phyloP scores from a whole-genome alignment of 768 basidiomycete species.

The Termitomyces titanicus region DNA sequence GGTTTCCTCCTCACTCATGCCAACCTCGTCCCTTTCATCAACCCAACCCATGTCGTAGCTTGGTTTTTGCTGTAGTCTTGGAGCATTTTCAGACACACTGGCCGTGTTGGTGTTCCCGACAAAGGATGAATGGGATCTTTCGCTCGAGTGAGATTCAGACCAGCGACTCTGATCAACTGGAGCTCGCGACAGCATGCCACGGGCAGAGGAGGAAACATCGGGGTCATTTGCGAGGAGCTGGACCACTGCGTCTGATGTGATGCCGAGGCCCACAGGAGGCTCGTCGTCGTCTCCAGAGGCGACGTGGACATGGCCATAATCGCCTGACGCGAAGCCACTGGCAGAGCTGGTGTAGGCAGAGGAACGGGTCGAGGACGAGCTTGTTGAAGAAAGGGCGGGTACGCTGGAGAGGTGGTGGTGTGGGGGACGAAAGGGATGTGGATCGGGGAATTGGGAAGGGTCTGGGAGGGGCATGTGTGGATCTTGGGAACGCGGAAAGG shows the following conservation, averaged over 20 bases:
- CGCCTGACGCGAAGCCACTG: conserved; percentile 55
- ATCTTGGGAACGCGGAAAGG: conserved; percentile 42
- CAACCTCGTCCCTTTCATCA: conserved; percentile 48
- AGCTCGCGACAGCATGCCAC: conserved; percentile 39
- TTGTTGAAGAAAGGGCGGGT: conserved; percentile 66
- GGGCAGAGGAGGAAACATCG: conserved; percentile 38
- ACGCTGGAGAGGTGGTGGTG: conserved; percentile 43
- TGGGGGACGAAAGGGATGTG: conserved; percentile 58
- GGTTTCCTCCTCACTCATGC: conserved; percentile 32
- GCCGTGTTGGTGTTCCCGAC: conserved; percentile 41
- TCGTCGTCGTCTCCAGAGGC: conserved; percentile 65
- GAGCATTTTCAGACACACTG: conserved; percentile 39
- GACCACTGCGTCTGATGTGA: conserved; percentile 63
- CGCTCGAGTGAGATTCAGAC: conserved; percentile 69
- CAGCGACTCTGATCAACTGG: conserved; percentile 65
- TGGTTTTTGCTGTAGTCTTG: conserved; percentile 57
- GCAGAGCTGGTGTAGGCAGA: conserved; percentile 76
- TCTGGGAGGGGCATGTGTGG: conserved; percentile 47
- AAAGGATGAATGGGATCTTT: conserved; percentile 71
- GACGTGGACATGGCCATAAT: conserved; percentile 65
- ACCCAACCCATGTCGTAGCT: conserved; percentile 79
- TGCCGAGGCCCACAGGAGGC: conserved; percentile 47
- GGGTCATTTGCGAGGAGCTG: conserved; percentile 57
- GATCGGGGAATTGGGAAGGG: conserved; percentile 68
- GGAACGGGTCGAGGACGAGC: conserved; percentile 73